A percentile compares a stretch with the other conserved stretches of the same genome.
phyloP scores from a whole-genome alignment of 2,329 filamentous ascomycete species.

The Helotiales sp. region DNA sequence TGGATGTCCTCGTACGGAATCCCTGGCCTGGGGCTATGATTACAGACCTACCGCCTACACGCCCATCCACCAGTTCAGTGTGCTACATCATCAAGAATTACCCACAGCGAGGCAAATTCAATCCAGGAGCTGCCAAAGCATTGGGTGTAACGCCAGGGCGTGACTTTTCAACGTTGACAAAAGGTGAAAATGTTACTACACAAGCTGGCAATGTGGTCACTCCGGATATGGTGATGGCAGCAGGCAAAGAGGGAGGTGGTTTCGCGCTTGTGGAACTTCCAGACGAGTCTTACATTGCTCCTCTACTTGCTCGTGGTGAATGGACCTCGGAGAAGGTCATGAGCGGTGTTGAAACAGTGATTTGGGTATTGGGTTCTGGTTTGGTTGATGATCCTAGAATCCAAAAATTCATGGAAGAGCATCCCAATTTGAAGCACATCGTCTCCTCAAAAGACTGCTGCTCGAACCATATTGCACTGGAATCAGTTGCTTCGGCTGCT shows the following conservation, averaged over 20 bases:
- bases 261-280: constrained; percentile 82
- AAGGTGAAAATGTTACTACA: constrained; percentile 62
- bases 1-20: constrained; percentile 70
- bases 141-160: constrained; percentile 62
- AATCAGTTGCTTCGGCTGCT: constrained; percentile 64
- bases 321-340: constrained; percentile 67
- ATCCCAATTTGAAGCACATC: constrained; percentile 66
- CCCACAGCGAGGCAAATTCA: constrained; percentile 78
- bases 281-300: constrained; percentile 65
- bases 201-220: constrained; percentile 69
- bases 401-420: constrained; percentile 66
- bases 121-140: constrained; percentile 60
- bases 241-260: constrained; percentile 66
- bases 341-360: constrained; percentile 63
- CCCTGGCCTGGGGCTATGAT: constrained; percentile 77
- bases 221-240: constrained; percentile 82
- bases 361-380: constrained; percentile 79
- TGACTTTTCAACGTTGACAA: constrained; percentile 60
- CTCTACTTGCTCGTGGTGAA: constrained; percentile 70
- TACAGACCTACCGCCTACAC: constrained; percentile 64
- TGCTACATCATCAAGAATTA: constrained; percentile 85
- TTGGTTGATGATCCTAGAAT: constrained; percentile 64
- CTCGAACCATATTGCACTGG: constrained; percentile 72
- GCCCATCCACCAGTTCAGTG: constrained; percentile 66
- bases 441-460: constrained; percentile 74